phyloP scores from a whole-genome alignment of 495 filamentous ascomycete genomes.

The Tuber borchii region DNA sequence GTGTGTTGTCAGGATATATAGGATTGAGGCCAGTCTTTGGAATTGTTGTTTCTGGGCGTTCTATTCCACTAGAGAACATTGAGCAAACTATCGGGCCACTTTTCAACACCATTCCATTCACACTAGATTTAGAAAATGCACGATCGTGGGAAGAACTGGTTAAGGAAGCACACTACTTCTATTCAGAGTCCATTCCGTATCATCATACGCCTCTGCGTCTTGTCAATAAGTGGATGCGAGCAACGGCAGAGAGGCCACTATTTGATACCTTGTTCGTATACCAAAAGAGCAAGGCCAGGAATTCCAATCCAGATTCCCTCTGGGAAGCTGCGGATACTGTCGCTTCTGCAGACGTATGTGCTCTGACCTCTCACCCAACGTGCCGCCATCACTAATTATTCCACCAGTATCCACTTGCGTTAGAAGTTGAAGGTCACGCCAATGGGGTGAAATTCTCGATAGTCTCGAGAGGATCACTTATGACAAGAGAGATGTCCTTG shows the following conservation, averaged over 20 bases:
- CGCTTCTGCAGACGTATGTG: conserved; percentile 50
- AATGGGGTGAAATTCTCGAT: conserved; percentile 50
- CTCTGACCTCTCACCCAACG: not conserved
- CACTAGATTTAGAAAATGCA: conserved; percentile 46
- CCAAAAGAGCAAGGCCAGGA: conserved; percentile 49
- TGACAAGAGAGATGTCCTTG: conserved; percentile 19
- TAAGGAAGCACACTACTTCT: conserved; percentile 55
- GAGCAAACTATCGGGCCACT: conserved; percentile 73
- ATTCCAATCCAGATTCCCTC: conserved; percentile 41
- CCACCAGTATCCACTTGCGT: conserved; percentile 59
- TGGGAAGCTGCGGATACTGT: conserved; percentile 54
- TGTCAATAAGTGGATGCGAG: conserved; percentile 61
- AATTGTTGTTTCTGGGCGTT: conserved; percentile 63
- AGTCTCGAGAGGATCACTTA: conserved; percentile 45
- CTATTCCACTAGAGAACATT: conserved; percentile 57
- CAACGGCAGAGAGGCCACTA: conserved; percentile 52
- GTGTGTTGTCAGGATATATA: conserved; percentile 48
- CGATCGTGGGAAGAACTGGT: conserved; percentile 52
- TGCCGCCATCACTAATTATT: conserved; percentile 11
- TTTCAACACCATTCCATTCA: conserved; percentile 83
- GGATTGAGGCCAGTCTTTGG: conserved; percentile 51
- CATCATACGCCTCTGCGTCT: conserved; percentile 68
- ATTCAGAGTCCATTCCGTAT: conserved; percentile 54
- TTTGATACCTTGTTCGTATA: conserved; percentile 88
- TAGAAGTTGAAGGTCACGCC: conserved; percentile 56